Base-by-base conservation (phyloP, 2,329 filamentous ascomycete species). In the Dactylellina drechsleri region DNA sequence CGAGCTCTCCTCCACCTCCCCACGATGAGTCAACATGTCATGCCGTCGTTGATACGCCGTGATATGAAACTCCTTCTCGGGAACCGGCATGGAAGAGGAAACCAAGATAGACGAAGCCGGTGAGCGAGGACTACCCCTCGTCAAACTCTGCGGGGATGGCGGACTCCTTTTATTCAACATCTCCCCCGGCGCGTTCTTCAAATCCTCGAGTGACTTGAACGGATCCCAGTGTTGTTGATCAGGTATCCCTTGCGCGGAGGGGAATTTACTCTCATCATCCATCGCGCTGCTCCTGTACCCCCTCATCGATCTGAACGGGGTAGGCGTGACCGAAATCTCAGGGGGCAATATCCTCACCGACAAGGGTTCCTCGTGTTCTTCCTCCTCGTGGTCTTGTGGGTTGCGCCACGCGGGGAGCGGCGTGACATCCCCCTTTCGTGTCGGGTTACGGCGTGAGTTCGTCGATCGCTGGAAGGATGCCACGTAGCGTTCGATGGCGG, bases 401-500 rank as follows among this genome's bases (percentile, higher is more conserved):
- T 15, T 23, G 43, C 65, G 65, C 36, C 54, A 56, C 23, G 28
- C 20, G 20, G 58, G 64, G 10, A 64, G 68, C 28, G 71, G 71
- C 15, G 71, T 75, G 31, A 70, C 26, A 41, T 67, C 65, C 53
- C 70, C 66, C 53, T 56, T 70, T 58, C 53, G 50, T 74, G 49
- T 58, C 31, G 10, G 40, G 16, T 28, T 8, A 13, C 50, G 50
- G 6, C 28, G 52, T 23, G 53, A 26, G 40, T 57, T 52, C 52
- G 50, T 57, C 71, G 23, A 43, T 59, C 54, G 49, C 41, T 60
- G 71, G 43, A 75, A 84, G 62, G 88, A 86, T 77, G 92, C 91
- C 65, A 98, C 91, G 81, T 97, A 99, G 77, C 88, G 87, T 79
- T 92, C 89, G 79, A 99, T 99, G 77, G 92, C 91, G 12, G 92